Evolutionary conservation across 2,329 filamentous ascomycete genomes (phyloP).

Genomic region (Alternaria brassicicola): DNA sequence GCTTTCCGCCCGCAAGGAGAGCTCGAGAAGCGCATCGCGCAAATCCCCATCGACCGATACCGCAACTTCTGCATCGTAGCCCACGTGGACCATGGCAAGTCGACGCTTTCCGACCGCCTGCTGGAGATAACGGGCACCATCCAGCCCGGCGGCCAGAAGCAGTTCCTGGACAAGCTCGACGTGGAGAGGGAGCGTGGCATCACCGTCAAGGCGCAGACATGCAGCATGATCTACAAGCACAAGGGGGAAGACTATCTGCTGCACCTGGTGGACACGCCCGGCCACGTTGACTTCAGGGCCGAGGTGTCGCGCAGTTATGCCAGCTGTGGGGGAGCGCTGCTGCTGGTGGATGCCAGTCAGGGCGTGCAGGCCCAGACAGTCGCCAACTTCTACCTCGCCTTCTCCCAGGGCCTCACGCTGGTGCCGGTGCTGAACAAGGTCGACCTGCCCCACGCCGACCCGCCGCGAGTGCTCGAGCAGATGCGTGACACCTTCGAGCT

Average conservation of each 20-base stretch:
- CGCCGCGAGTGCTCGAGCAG: slow-evolving; percentile 84
- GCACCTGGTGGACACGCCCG: slow-evolving; percentile 94
- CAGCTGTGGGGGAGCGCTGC: slow-evolving; percentile 84
- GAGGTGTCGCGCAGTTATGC: slow-evolving; percentile 96
- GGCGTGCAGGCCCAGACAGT: slow-evolving; percentile 98
- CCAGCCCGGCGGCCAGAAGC: slow-evolving; percentile 81
- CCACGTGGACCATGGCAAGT: slow-evolving; percentile 98
- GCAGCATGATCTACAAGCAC: slow-evolving; percentile 94
- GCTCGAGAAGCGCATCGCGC: slow-evolving; percentile 69
- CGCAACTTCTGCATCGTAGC: slow-evolving; percentile 99
- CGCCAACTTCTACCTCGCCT: slow-evolving; percentile 97
- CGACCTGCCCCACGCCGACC: slow-evolving; percentile 86
- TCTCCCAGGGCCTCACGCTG: slow-evolving; percentile 84
- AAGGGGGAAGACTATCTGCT: slow-evolving; percentile 87
- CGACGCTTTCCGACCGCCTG: slow-evolving; percentile 88
- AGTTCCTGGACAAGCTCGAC: slow-evolving; percentile 95
- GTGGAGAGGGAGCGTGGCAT: slow-evolving; percentile 96
- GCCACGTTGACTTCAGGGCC: slow-evolving; percentile 96
- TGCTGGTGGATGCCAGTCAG: slow-evolving; percentile 95
- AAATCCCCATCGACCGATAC: slow-evolving; percentile 77
- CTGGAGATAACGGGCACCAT: slow-evolving; percentile 96
- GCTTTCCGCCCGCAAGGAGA: slow-evolving; percentile 53
- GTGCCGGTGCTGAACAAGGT: slow-evolving; percentile 97
- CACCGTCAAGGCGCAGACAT: slow-evolving; percentile 98
- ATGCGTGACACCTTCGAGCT: slow-evolving; percentile 87